Percentiles rank a stretch among this genome's conserved stretches.
phyloP scores from a whole-genome alignment of 2,329 filamentous ascomycete genomes.

The Alternaria infectoria region DNA sequence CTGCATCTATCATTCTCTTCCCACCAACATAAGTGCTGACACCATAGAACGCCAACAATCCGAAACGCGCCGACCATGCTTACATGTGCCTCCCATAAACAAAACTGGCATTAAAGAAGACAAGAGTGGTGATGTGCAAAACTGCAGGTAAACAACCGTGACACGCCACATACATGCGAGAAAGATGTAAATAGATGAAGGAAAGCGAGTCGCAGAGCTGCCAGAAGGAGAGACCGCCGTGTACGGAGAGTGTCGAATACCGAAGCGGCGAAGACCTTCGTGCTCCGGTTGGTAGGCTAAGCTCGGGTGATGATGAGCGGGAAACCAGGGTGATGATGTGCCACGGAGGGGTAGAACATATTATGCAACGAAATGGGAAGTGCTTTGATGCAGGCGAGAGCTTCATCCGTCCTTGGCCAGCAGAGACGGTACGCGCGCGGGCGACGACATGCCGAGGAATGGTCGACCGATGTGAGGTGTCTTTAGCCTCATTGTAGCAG shows the following conservation, averaged over 20 bases:
- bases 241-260: not conserved
- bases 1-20: conserved; percentile 4
- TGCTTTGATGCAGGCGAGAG: conserved; percentile 29
- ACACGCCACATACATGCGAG: conserved; percentile 6
- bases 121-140: conserved; percentile 19
- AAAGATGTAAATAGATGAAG: not conserved
- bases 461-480: conserved; percentile 2
- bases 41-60: conserved; percentile 12
- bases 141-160: conserved; percentile 8
- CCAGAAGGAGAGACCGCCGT: not conserved
- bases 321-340: conserved; percentile 27
- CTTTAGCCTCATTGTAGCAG: conserved; percentile 10
- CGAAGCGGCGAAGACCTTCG: not conserved
- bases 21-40: conserved; percentile 4
- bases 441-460: not conserved
- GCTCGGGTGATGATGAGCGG: conserved; percentile 6
- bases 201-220: not conserved
- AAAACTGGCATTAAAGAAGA: conserved; percentile 13
- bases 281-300: conserved; percentile 9
- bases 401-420: conserved; percentile 41
- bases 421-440: conserved; percentile 33
- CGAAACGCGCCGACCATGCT: conserved; percentile 16
- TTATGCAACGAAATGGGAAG: conserved; percentile 42
- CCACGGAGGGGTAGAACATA: conserved; percentile 23
- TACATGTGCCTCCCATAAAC: not conserved